Evolutionary conservation across 2,329 filamentous ascomycete genomes (phyloP), one percentile per base, ranked within the genome.

Genomic region (Alternaria hordeiaustralica): DNA sequence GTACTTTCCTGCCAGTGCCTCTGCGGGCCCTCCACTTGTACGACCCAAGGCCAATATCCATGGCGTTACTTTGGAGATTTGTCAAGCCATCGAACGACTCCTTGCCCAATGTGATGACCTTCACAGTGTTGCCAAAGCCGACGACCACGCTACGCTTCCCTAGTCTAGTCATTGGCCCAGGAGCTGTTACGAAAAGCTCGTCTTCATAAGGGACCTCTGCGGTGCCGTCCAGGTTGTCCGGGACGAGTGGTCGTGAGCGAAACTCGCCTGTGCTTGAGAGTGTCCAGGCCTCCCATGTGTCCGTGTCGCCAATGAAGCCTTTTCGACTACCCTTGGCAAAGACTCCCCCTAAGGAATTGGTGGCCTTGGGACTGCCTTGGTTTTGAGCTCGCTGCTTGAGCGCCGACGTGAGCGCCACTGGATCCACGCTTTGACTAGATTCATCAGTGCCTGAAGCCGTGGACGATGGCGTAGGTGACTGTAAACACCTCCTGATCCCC

Each of bases 111-210:
- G 87, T 88, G 60, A 94, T 85, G 55, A 94, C 81, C 79, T 93
- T 94, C 71, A 94, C 84, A 2, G 88, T 84, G 68, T 93, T 92
- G 12, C 91, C 92, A 63, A 94, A 88, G 0, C 87, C 90, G 28
- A 94, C 86, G 0, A 88, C 92, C 4, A 92, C 84, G 55, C 89
- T 90, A 49, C 85, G 84, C 51, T 86, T 85, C 12, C 91, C 91
- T 1, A 93, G 80, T 56, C 83, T 82, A 2, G 84, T 83, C 60
- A 91, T 87, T 0, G 91, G 91, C 0, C 92, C 92, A 2, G 91
- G 81, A 49, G 85, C 84, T 3, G 87, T 87, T 21, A 93, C 88
- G 50, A 92, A 87, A 5, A 94, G 82, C 60, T 88, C 84, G 3
- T 85, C 83, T 33, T 71, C 69, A 20, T 65, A 65, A 6, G 58